A percentile compares a stretch with the other conserved stretches of the same genome.
phyloP scores from a whole-genome alignment of 345 rosid genomes.

The Lepidium didymum region DNA sequence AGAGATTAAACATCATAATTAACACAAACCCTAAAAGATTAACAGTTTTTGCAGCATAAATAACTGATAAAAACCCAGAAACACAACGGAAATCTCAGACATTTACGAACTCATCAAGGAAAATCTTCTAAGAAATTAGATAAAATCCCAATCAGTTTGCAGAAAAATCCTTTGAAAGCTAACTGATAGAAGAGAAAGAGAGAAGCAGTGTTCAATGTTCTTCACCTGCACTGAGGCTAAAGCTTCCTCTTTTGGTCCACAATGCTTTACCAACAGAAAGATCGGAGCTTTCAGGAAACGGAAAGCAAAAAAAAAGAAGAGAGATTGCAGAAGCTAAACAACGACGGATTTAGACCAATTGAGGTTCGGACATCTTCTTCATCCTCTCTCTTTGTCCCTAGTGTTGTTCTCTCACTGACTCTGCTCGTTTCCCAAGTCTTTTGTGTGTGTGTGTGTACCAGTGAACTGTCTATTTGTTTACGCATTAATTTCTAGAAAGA shows the following conservation, averaged over 20 bases:
- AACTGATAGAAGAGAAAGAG: not conserved
- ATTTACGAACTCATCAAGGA: not conserved
- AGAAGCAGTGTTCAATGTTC: not conserved
- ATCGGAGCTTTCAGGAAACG: not conserved
- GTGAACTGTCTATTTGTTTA: slow-evolving; percentile 28
- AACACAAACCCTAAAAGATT: not conserved
- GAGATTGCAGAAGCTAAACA: not conserved
- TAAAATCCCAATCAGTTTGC: not conserved
- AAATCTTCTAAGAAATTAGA: not conserved
- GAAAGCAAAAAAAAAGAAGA: not conserved
- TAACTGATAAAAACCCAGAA: not conserved
- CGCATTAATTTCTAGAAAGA: slow-evolving; percentile 20
- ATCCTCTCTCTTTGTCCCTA: slow-evolving; percentile 25
- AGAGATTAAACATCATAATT: not conserved
- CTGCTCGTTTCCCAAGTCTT: slow-evolving; percentile 29
- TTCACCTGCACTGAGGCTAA: slow-evolving; percentile 19
- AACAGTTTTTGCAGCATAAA: not conserved
- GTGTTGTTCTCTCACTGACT: slow-evolving; percentile 28
- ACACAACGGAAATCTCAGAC: not conserved
- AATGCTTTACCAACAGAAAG: slow-evolving; percentile 10
- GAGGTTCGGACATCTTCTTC: slow-evolving; percentile 6
- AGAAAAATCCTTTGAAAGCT: not conserved
- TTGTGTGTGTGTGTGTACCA: slow-evolving; percentile 1
- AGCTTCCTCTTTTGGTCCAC: slow-evolving; percentile 13
- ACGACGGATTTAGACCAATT: not conserved